phyloP scores from a whole-genome alignment of 2,329 filamentous ascomycete species.

The Xylariomycetidae sp. region DNA sequence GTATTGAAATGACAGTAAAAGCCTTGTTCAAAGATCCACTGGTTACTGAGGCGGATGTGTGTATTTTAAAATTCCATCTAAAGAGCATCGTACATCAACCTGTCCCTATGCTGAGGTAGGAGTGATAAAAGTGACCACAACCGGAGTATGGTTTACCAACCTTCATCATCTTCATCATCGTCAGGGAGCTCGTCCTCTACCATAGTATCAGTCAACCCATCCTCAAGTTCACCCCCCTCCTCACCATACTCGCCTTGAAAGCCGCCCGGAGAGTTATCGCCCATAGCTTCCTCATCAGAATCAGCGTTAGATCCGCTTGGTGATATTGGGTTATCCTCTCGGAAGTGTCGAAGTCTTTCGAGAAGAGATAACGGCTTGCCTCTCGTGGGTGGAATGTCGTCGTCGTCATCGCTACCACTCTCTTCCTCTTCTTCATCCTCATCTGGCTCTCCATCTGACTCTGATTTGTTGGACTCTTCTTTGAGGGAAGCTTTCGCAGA shows the following conservation, averaged over 20 bases:
- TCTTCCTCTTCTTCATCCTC: conserved; percentile 12
- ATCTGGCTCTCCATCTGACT: conserved; percentile 4
- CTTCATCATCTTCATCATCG: neutral
- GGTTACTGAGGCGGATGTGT: no score
- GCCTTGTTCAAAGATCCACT: no score
- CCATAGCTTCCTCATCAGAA: conserved; percentile 3
- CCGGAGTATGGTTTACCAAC: no score
- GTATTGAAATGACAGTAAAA: no score
- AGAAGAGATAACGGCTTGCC: conserved; percentile 15
- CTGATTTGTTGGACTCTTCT: neutral
- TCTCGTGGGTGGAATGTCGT: conserved; percentile 4
- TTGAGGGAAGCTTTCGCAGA: no score
- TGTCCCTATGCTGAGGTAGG: no score
- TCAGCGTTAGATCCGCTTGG: conserved; percentile 6
- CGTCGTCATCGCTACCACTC: conserved; percentile 5
- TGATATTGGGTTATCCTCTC: conserved; percentile 12
- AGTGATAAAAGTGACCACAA: no score
- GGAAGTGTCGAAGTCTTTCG: conserved; percentile 14
- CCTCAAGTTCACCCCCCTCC: neutral
- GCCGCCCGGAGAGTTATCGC: neutral
- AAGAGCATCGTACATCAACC: no score
- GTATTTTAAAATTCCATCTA: no score
- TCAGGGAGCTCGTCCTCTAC: neutral
- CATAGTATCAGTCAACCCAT: neutral
- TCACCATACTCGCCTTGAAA: neutral